Conservation (phyloP, 306 rosid species). For the Delonix regia region DNA sequence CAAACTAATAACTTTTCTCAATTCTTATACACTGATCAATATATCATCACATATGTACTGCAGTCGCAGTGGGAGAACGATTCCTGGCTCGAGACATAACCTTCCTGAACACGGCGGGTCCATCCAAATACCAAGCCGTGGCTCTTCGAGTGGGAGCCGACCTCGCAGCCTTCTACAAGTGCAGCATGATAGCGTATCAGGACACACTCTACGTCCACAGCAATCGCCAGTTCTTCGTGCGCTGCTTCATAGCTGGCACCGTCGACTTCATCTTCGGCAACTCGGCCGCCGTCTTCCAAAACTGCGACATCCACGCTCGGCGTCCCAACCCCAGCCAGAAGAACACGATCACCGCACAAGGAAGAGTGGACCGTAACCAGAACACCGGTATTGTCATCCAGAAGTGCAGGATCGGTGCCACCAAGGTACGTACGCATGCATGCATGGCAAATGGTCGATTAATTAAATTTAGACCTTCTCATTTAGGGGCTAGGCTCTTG, state of each 20-base stretch:
- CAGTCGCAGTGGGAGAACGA: constrained; percentile 76
- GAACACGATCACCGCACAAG: constrained; percentile 87
- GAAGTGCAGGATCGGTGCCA: constrained; percentile 69
- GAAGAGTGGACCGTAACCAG: constrained; percentile 83
- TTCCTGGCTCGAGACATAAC: constrained; percentile 79
- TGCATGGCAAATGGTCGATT: neutral
- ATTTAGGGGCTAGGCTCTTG: too few relatives aligned
- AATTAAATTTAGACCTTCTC: too few relatives aligned
- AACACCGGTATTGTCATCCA: constrained; percentile 92
- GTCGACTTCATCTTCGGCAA: too few relatives aligned
- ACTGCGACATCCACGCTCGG: constrained; percentile 78
- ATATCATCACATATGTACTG: too few relatives aligned
- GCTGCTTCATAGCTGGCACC: constrained; percentile 69
- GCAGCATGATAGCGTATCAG: constrained; percentile 75
- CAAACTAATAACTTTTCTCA: too few relatives aligned
- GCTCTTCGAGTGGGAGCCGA: constrained; percentile 86
- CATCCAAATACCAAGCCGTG: constrained; percentile 90
- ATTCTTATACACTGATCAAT: too few relatives aligned
- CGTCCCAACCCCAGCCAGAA: constrained; percentile 72
- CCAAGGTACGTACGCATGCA: constrained; percentile 7
- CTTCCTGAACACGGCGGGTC: constrained; percentile 84
- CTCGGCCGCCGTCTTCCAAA: constrained; percentile 71
- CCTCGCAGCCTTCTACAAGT: constrained; percentile 74
- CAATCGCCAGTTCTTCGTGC: constrained; percentile 73
- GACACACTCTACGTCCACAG: constrained; percentile 91